phyloP scores from a whole-genome alignment of 164 flowering plant genomes.

The Umbilicus rupestris region DNA sequence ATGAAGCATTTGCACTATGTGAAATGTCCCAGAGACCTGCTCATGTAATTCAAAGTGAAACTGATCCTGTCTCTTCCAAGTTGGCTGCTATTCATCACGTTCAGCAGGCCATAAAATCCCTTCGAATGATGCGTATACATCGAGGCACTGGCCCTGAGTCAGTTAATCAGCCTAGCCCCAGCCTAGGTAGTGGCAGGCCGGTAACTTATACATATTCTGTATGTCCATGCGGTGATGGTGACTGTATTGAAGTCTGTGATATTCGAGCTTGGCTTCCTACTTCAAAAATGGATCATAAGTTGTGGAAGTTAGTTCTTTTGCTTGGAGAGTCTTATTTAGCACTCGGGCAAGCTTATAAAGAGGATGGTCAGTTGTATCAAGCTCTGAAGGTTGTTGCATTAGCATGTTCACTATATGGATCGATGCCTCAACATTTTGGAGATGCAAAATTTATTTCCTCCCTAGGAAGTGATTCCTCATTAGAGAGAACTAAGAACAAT shows the following conservation, averaged over 20 bases:
- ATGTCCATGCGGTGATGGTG: conserved; percentile 91
- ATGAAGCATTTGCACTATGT: not conserved
- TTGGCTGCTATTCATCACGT: conserved; percentile 96
- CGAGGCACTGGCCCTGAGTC: conserved; percentile 39
- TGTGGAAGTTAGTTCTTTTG: conserved; percentile 92
- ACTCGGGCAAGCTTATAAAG: conserved; percentile 84
- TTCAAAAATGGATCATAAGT: conserved; percentile 72
- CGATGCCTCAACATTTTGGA: conserved; percentile 79
- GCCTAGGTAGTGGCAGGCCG: conserved; percentile 20
- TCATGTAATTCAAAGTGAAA: conserved; percentile 35
- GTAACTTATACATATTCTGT: conserved; percentile 34
- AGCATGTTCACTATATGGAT: conserved; percentile 90
- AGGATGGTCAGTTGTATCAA: conserved; percentile 64
- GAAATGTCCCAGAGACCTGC: conserved; percentile 19
- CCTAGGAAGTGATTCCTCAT: conserved; percentile 27
- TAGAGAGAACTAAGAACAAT: conserved; percentile 11
- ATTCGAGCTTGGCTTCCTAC: conserved; percentile 87
- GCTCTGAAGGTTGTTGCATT: conserved; percentile 73
- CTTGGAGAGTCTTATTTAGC: conserved; percentile 98
- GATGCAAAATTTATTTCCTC: conserved; percentile 70
- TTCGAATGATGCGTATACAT: conserved; percentile 78
- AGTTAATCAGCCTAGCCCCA: conserved; percentile 19
- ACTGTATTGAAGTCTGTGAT: conserved; percentile 97
- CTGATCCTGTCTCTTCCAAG: conserved; percentile 77
- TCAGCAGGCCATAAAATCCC: conserved; percentile 92